Percentiles rank a stretch among this genome's conserved stretches.
phyloP scores from a whole-genome alignment of 805 yeast genomes.

The Torulaspora quercuum region DNA sequence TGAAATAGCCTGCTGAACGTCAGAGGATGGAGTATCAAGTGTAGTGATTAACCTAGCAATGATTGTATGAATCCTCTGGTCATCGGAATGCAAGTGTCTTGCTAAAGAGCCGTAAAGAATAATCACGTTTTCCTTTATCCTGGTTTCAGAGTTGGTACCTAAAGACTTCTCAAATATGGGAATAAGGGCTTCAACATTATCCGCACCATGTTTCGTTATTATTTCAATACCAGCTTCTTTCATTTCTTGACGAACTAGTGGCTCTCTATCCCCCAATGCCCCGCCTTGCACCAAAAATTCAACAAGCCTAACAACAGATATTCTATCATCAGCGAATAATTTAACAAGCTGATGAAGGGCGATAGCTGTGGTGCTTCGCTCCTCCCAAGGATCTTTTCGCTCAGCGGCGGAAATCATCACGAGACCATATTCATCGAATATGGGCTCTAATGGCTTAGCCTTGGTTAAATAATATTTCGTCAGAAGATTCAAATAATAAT shows the following conservation, averaged over 20 bases:
- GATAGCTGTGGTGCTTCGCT: constrained; percentile 76
- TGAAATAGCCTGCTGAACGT: constrained; percentile 83
- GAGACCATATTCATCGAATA: constrained; percentile 76
- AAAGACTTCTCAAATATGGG: constrained; percentile 76
- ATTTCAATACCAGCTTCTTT: constrained; percentile 85
- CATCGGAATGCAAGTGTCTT: constrained; percentile 67
- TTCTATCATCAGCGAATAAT: constrained; percentile 36
- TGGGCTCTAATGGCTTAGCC: constrained; percentile 71
- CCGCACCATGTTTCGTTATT: constrained; percentile 61
- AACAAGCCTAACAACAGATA: constrained; percentile 53
- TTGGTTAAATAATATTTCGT: constrained; percentile 55
- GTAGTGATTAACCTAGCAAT: constrained; percentile 69
- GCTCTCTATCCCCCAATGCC: constrained; percentile 72
- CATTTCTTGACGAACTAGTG: constrained; percentile 71
- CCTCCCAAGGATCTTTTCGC: constrained; percentile 78
- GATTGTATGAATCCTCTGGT: constrained; percentile 60
- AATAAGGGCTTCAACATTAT: constrained; percentile 66
- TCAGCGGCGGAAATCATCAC: constrained; percentile 57
- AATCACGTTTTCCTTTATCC: constrained; percentile 73
- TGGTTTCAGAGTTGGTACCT: constrained; percentile 35
- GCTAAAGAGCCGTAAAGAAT: constrained; percentile 90
- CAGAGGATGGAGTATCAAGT: constrained; percentile 81
- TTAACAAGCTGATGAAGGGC: constrained; percentile 57
- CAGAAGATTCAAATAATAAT: constrained; percentile 42
- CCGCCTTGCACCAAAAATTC: constrained; percentile 57